Percentiles rank a stretch among this genome's conserved stretches.
phyloP scores from a whole-genome alignment of 805 yeast species.

The Wickerhamiella australiensis region DNA sequence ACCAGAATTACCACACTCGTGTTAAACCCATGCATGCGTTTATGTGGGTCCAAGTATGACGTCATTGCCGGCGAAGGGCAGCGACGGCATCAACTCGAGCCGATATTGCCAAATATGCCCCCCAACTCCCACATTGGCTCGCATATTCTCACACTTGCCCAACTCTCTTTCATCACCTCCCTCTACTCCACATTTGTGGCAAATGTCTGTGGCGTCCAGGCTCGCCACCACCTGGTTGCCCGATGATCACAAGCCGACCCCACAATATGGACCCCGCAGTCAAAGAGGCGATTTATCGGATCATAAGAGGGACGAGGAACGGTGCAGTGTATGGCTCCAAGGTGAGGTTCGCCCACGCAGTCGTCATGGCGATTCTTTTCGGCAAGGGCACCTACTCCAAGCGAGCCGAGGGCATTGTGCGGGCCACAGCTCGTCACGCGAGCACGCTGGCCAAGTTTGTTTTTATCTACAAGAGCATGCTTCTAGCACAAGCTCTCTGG shows the following conservation, averaged over 20 bases:
- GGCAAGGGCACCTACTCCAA: conserved; percentile 36
- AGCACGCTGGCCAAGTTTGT: conserved; percentile 46
- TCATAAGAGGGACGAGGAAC: conserved; percentile 32
- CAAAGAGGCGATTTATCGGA: conserved; percentile 12
- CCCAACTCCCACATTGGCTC: too few relatives aligned
- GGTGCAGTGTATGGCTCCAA: conserved; percentile 52
- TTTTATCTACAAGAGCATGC: conserved; percentile 36
- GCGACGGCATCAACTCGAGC: too few relatives aligned
- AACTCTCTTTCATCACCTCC: too few relatives aligned
- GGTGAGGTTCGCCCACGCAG: conserved; percentile 49
- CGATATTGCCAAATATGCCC: too few relatives aligned
- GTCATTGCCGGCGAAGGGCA: too few relatives aligned
- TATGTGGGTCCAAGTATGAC: too few relatives aligned
- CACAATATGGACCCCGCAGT: conserved; percentile 13
- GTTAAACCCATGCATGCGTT: too few relatives aligned
- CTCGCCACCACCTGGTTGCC: neutral
- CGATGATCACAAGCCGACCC: neutral
- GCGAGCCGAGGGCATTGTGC: conserved; percentile 36
- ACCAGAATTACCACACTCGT: too few relatives aligned
- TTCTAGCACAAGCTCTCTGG: conserved; percentile 24
- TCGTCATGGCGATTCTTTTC: conserved; percentile 48
- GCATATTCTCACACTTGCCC: too few relatives aligned
- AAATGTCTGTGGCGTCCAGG: too few relatives aligned
- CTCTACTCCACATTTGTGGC: too few relatives aligned
- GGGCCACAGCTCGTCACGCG: conserved; percentile 46